Evolutionary conservation across 805 yeast species (phyloP).

Genomic region (Tetrapisispora namnaoensis): DNA sequence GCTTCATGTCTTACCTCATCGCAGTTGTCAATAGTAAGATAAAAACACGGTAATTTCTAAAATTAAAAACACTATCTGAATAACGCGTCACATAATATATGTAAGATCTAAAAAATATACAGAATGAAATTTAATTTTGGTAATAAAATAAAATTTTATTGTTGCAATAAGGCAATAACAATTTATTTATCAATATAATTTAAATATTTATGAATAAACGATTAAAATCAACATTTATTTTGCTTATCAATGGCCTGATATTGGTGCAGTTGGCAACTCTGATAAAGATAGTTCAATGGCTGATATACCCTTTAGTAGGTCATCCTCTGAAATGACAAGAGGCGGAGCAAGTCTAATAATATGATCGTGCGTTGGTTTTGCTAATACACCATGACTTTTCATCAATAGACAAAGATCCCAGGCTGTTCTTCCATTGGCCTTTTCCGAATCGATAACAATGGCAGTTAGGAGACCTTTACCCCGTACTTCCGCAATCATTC

Average conservation of each 20-base stretch:
- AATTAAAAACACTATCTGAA: not conserved
- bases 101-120: too few relatives aligned
- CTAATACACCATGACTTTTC: conserved; percentile 82
- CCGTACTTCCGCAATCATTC: conserved; percentile 53
- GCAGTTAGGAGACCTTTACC: conserved; percentile 87
- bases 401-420: conserved; percentile 91
- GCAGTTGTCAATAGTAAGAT: too few relatives aligned
- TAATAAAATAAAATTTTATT: too few relatives aligned
- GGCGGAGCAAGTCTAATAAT: conserved; percentile 96
- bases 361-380: conserved; percentile 94
- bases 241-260: conserved; percentile 4
- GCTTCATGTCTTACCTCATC: too few relatives aligned
- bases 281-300: conserved; percentile 41
- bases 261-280: conserved; percentile 9
- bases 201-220: not conserved
- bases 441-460: conserved; percentile 76
- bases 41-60: too few relatives aligned
- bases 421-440: conserved; percentile 82
- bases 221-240: not conserved
- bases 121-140: too few relatives aligned
- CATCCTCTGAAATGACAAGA: conserved; percentile 79
- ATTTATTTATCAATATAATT: not conserved
- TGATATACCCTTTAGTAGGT: conserved; percentile 70
- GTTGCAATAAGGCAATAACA: too few relatives aligned
- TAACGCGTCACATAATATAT: too few relatives aligned